Base-by-base conservation (phyloP, 1,284 basidiomycete genomes). In the Naganishia liquefaciens region DNA sequence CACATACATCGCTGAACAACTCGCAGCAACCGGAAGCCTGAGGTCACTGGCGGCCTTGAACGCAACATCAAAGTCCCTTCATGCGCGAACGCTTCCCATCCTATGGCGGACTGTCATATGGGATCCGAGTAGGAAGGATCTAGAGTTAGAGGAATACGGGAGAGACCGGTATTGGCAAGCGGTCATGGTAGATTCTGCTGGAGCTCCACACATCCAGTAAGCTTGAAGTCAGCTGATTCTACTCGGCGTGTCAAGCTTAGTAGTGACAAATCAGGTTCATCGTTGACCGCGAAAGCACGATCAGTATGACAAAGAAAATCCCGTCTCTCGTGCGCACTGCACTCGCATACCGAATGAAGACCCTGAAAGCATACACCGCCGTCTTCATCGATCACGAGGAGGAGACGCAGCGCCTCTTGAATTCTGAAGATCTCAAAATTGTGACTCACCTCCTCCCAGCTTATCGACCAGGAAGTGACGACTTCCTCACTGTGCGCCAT, bases 91-190 rank as follows among this genome's bases (percentile, higher is more conserved):
- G 3, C 17, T 60, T 11, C 46, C 33, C n/a, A 3, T 50, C 3
- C 21, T 42, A 5, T 60, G 57, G 57, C 37, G 57, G 28, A 60
- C 57, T 10, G 46, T 60, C 15, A 28, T 60, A 19, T 60, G 46
- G 46, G 57, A 60, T 40, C 21, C 57, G 23, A 10, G 25, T 2
- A 37, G 37, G 5, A 60, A 60, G 57, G 27, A 21, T 10, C 23
- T 25, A 19, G 39, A 30, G 21, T 30, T 50, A 17, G 19, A 11
- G 23, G 54, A 46, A 19, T 25, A 28, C 44, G 54, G 54, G 28
- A 46, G 42, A 44, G 44, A 28, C 27, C 13, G n/a, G 27, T 47
- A 23, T 47, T 27, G 46, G 46, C 21, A 25, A 21, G 25, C 46
- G 46, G 19, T 5, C 21, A 47, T 60, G 27, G 37, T 21, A 9